These are phyloP conservation scores for Beverwykella pulmonaria DNA, from an alignment of 495 filamentous ascomycete genomes.

Conservation along the genomic window DNA sequence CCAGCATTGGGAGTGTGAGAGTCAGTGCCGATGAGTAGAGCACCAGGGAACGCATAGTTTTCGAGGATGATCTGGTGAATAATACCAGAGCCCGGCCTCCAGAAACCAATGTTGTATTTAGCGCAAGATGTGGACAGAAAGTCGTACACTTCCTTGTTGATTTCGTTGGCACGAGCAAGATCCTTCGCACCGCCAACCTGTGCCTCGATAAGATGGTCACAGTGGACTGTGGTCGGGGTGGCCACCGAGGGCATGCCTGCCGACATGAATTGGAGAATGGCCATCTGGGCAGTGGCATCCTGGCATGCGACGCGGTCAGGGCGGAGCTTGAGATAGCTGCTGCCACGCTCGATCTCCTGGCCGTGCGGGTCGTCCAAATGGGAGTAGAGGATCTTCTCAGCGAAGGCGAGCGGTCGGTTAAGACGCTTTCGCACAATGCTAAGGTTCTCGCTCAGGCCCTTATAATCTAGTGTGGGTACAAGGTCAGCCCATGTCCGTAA, in stretches of 20 bases:
- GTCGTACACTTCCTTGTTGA: constrained; percentile 99
- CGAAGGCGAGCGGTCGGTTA: constrained; percentile 89
- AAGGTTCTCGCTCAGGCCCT: constrained; percentile 99
- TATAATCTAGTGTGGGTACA: constrained; percentile 54
- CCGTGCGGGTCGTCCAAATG: constrained; percentile 96
- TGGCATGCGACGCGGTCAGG: constrained; percentile 99
- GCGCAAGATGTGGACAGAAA: constrained; percentile 93
- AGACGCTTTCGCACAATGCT: constrained; percentile 82
- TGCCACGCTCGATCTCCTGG: constrained; percentile 93
- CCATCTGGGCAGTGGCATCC: constrained; percentile 99
- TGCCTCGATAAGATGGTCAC: constrained; percentile 98
- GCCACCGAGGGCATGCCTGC: constrained; percentile 93
- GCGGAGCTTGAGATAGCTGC: constrained; percentile 91
- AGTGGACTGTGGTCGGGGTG: constrained; percentile 96
- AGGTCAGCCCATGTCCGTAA: too few relatives aligned
- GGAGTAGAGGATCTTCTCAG: constrained; percentile 99
- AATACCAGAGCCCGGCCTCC: constrained; percentile 97
- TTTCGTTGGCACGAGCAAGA: constrained; percentile 83
- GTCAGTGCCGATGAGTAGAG: constrained; percentile 97
- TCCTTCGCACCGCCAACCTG: constrained; percentile 94
- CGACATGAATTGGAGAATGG: constrained; percentile 99
- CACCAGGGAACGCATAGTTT: constrained; percentile 99
- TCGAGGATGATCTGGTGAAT: constrained; percentile 99
- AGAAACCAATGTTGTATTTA: constrained; percentile 99
- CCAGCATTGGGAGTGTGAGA: constrained; percentile 98